A percentile compares a stretch with the other conserved stretches of the same genome.
Conservation (phyloP, 345 rosid species). For the Eucalyptus lansdowneana region DNA sequence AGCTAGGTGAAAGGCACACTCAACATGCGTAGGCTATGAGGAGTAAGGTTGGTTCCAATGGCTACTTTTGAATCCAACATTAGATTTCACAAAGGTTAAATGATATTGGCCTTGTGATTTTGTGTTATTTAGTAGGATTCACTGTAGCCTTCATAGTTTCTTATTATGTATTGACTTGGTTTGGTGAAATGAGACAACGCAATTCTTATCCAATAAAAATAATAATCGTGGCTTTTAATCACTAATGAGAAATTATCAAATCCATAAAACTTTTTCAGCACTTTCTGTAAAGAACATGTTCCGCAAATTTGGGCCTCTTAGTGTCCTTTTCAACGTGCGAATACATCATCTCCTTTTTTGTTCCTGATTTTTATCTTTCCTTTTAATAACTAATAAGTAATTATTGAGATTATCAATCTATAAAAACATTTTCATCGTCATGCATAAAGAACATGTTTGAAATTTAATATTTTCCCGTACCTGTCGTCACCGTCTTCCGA, state of each 20-base stretch:
- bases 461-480: background rate
- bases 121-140: background rate
- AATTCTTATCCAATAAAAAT: background rate
- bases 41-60: background rate
- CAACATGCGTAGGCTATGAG: background rate
- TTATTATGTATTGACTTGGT: background rate
- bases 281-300: background rate
- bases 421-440: background rate
- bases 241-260: background rate
- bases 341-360: background rate
- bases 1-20: background rate
- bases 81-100: background rate
- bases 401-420: background rate
- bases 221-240: background rate
- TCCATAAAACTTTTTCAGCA: rapidly evolving
- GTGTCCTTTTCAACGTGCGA: background rate
- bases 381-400: background rate
- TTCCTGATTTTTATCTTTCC: rapidly evolving
- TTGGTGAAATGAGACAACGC: background rate
- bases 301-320: rapidly evolving
- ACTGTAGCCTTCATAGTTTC: background rate
- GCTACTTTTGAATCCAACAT: background rate
- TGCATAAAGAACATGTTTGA: background rate
- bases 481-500: background rate
- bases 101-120: background rate